Evolutionary conservation across 331 rosid species (phyloP).

Genomic region (Prunus yedoensis): DNA sequence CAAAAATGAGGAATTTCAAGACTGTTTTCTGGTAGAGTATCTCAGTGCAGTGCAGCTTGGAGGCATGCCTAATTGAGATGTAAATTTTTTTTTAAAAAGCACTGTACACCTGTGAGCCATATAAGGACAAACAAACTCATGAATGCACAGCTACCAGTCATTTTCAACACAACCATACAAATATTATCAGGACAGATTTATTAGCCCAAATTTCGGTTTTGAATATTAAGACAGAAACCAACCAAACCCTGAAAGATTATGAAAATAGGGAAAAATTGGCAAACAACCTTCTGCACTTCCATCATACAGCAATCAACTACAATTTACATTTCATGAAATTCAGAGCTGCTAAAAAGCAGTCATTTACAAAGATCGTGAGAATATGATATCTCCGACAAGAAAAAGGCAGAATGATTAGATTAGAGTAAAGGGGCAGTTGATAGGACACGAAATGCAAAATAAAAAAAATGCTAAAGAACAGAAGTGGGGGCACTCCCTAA

Average conservation of each 20-base stretch:
- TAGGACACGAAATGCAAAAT: constrained; percentile 22
- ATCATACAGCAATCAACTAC: constrained; percentile 5
- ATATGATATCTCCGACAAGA: constrained; percentile 16
- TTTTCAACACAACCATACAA: constrained; percentile 47
- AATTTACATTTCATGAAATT: constrained; percentile 31
- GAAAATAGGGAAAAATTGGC: not conserved
- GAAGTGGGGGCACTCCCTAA: constrained; percentile 26
- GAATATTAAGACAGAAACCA: constrained; percentile 20
- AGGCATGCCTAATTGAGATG: constrained; percentile 25
- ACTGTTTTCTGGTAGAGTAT: constrained; percentile 21
- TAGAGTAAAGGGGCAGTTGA: constrained; percentile 8
- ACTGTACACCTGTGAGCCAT: constrained; percentile 57
- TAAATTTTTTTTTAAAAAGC: not conserved
- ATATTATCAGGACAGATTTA: constrained; percentile 23
- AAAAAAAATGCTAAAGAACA: not conserved
- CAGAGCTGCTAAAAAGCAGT: constrained; percentile 32
- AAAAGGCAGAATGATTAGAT: constrained; percentile 14
- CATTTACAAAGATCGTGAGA: constrained; percentile 3
- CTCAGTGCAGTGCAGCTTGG: constrained; percentile 22
- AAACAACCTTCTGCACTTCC: not conserved
- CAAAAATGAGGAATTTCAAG: constrained; percentile 3
- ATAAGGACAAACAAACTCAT: constrained; percentile 45
- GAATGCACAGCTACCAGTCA: constrained; percentile 57
- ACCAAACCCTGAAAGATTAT: not conserved
- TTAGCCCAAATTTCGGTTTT: constrained; percentile 17